Evolutionary conservation across 1,284 basidiomycete genomes (phyloP).

Genomic region (Cutaneotrichosporon mucoides): DNA sequence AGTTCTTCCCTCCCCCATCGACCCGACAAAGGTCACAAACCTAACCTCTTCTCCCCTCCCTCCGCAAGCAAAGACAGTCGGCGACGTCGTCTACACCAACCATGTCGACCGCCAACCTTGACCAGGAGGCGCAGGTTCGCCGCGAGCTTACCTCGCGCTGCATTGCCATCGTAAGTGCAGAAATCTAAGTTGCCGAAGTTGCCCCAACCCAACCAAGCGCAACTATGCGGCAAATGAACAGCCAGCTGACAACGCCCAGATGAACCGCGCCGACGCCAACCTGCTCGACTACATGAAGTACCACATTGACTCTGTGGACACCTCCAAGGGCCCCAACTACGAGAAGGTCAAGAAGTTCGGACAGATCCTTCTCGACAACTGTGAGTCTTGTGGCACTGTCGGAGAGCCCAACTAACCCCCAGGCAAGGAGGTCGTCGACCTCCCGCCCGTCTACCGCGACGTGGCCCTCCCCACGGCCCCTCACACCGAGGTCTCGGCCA

Average conservation of each 20-base stretch:
- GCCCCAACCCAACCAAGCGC: neutral
- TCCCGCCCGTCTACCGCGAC: constrained; percentile 51
- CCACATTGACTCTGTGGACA: constrained; percentile 78
- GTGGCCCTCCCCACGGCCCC: constrained; percentile 98
- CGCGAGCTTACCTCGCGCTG: constrained; percentile 91
- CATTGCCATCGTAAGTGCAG: constrained; percentile 65
- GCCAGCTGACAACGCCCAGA: constrained; percentile 41
- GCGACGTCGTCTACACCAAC: constrained; percentile 17
- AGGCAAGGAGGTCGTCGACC: constrained; percentile 43
- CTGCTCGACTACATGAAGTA: constrained; percentile 93
- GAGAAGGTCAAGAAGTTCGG: constrained; percentile 93
- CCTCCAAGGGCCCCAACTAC: constrained; percentile 83
- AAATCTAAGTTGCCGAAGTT: neutral
- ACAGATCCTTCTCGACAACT: constrained; percentile 90
- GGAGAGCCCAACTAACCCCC: neutral
- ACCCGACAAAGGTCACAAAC: constrained; percentile 2
- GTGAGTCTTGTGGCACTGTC: constrained; percentile 20
- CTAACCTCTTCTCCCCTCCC: constrained; percentile 1
- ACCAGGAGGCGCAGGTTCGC: constrained; percentile 35
- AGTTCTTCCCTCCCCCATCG: neutral
- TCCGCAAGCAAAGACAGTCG: constrained; percentile 3
- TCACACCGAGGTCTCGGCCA: constrained; percentile 83
- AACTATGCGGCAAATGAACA: no score
- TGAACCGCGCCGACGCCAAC: constrained; percentile 92
- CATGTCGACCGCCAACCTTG: constrained; percentile 31